phyloP scores from a whole-genome alignment of 1,139 yeast species.

The Ogataea hybrid region DNA sequence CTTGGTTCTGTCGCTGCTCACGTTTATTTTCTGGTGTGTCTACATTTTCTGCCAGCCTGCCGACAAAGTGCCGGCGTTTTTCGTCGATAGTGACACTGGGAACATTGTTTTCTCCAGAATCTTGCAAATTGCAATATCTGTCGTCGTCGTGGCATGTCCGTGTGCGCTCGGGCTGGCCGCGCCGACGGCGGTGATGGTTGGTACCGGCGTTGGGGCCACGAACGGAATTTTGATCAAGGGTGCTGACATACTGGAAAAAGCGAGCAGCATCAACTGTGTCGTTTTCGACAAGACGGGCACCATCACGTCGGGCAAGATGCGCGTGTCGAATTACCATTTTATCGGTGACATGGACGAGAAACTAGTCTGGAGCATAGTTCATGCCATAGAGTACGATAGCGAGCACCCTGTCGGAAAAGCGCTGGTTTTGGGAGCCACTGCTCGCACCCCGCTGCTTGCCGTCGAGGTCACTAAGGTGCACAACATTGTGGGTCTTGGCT shows the following conservation, averaged over 20 bases:
- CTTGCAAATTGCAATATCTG: conserved; percentile 84
- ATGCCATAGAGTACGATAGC: conserved; percentile 63
- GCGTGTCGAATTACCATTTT: conserved; percentile 20
- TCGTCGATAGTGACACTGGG: conserved; percentile 53
- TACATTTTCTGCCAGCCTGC: conserved; percentile 30
- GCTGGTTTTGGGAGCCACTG: conserved; percentile 39
- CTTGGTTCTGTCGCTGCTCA: conserved; percentile 54
- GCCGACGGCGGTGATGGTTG: conserved; percentile 98
- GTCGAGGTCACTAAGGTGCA: conserved; percentile 46
- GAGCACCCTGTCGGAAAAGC: conserved; percentile 92
- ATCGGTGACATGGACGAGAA: conserved; percentile 16
- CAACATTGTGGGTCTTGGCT: conserved; percentile 70
- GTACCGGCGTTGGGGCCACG: conserved; percentile 92
- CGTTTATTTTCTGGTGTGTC: conserved; percentile 69
- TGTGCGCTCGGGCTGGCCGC: conserved; percentile 97
- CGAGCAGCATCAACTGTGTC: conserved; percentile 62
- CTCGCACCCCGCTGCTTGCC: conserved; percentile 26
- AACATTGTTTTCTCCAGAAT: conserved; percentile 47
- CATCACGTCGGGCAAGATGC: conserved; percentile 81
- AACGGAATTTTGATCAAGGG: conserved; percentile 92
- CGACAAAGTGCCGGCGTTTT: conserved; percentile 50
- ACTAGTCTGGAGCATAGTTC: conserved; percentile 59
- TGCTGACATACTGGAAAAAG: conserved; percentile 81
- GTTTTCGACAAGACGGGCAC: conserved; percentile 97
- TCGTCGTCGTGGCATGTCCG: conserved; percentile 96